These are phyloP conservation scores for Trichosporon asahii DNA, from an alignment of 1,284 basidiomycete species.

Conservation along the genomic window DNA sequence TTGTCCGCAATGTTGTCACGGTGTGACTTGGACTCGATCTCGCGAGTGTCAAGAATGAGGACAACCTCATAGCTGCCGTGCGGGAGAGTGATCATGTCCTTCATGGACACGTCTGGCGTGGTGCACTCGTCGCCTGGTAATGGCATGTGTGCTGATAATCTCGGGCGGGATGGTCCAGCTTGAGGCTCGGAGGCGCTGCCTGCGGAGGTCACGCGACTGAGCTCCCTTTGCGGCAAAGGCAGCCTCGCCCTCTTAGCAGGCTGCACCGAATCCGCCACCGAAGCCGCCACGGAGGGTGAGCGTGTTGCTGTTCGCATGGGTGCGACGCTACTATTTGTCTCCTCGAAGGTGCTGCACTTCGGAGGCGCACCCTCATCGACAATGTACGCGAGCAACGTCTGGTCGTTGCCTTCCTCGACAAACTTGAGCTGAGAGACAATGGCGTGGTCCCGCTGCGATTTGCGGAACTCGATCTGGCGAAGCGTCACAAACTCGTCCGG, in stretches of 20 bases:
- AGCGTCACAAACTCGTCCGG: conserved; percentile 40
- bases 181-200: not conserved
- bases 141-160: conserved; percentile 37
- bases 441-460: conserved; percentile 33
- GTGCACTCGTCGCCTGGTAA: conserved; percentile 20
- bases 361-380: conserved; percentile 45
- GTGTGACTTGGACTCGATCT: conserved; percentile 52
- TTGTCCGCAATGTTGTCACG: conserved; percentile 48
- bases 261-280: not conserved
- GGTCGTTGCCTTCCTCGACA: conserved; percentile 28
- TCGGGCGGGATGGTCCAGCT: conserved; percentile 15
- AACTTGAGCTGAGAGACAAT: conserved; percentile 37
- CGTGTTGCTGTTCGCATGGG: not conserved
- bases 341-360: conserved; percentile 39
- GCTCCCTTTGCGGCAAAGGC: not conserved
- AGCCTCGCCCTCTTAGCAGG: not conserved
- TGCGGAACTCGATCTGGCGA: conserved; percentile 43
- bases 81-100: conserved; percentile 51
- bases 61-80: conserved; percentile 56
- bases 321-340: not conserved
- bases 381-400: conserved; percentile 42
- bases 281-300: not conserved
- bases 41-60: conserved; percentile 58
- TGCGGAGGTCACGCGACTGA: not conserved
- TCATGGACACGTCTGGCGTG: conserved; percentile 30